These are phyloP conservation scores for Pythium pectinolyticum DNA, from an alignment of 352 stramenopile genomes.

Conservation along the genomic window DNA sequence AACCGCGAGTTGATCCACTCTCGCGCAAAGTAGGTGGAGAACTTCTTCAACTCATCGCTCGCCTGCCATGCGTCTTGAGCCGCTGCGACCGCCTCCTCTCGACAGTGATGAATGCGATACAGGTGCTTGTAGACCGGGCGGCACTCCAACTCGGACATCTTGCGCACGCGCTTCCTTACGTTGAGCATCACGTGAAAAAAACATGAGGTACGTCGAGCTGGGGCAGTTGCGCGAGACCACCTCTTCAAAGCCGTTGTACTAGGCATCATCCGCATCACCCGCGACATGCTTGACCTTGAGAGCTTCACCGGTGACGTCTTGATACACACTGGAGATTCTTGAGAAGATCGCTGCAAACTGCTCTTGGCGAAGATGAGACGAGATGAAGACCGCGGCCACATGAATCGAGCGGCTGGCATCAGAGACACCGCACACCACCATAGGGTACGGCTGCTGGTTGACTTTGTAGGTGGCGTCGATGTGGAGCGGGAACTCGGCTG, in stretches of 20 bases:
- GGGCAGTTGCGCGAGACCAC: background rate
- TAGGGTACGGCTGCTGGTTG: background rate
- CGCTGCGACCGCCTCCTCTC: background rate
- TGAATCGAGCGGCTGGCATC: background rate
- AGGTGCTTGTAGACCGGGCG: background rate
- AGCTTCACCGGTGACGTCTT: background rate
- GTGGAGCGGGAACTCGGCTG: background rate
- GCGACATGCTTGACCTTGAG: background rate
- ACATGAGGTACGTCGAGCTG: background rate
- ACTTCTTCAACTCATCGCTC: too few species aligned
- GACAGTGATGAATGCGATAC: background rate
- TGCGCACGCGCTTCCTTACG: background rate
- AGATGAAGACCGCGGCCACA: background rate
- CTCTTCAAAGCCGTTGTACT: background rate
- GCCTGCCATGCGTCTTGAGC: background rate
- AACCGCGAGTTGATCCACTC: background rate
- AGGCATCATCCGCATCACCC: constrained; percentile 1
- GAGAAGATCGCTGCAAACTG: background rate
- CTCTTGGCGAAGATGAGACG: background rate
- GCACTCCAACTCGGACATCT: background rate
- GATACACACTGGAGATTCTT: background rate
- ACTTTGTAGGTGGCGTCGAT: background rate
- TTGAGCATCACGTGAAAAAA: constrained; percentile 16
- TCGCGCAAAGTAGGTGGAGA: background rate
- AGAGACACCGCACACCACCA: background rate